Evolutionary conservation across 768 basidiomycete species (phyloP).

Genomic region (Mycena capillaripes): DNA sequence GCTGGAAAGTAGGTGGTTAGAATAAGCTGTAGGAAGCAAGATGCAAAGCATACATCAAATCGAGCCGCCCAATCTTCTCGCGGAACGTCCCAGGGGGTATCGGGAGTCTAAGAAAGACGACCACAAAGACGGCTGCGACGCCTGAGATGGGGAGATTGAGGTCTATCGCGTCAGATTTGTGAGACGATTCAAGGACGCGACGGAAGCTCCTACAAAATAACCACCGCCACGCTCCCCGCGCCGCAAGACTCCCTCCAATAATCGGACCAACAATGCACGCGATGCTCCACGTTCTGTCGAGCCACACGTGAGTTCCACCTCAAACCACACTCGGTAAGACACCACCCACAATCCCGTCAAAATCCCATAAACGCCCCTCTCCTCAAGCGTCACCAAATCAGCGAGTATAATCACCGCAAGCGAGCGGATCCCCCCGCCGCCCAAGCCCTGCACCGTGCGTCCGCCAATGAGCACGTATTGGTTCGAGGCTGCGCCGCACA

Average conservation of each 20-base stretch:
- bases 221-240: constrained; percentile 54
- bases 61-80: constrained; percentile 52
- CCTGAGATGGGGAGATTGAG: constrained; percentile 55
- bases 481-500: constrained; percentile 49
- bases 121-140: constrained; percentile 42
- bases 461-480: constrained; percentile 47
- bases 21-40: background rate
- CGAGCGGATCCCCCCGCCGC: constrained; percentile 24
- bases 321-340: too few relatives aligned
- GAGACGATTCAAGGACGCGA: background rate
- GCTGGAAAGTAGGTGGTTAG: constrained; percentile 36
- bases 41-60: constrained; percentile 48
- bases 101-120: constrained; percentile 49
- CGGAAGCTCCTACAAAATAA: constrained; percentile 48
- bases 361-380: constrained; percentile 48
- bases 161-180: constrained; percentile 39
- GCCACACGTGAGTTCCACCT: background rate
- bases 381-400: constrained; percentile 50
- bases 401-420: constrained; percentile 47
- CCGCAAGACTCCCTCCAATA: constrained; percentile 50
- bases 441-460: constrained; percentile 25
- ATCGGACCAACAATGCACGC: constrained; percentile 50
- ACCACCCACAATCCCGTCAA: constrained; percentile 45
- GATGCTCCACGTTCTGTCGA: constrained; percentile 49
- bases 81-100: constrained; percentile 47